Conservation (phyloP, 73 alveolate genomes). For the Tetrahymena elliotti region DNA sequence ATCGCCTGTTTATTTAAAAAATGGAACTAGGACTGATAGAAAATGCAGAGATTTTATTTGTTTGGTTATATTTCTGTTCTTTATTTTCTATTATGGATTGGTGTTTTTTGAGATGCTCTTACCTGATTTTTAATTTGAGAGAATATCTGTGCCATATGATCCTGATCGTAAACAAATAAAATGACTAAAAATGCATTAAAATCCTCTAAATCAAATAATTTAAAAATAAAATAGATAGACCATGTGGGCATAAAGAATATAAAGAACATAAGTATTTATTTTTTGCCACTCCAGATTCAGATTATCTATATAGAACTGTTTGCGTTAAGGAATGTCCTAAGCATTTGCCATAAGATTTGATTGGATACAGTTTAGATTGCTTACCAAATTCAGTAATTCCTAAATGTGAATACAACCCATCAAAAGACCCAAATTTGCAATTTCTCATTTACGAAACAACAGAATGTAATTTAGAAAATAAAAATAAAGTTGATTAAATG, state of each 20-base stretch:
- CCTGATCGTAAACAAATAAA: background rate
- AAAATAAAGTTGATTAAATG: too few relatives aligned
- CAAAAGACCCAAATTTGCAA: background rate
- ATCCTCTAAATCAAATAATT: background rate
- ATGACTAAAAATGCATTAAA: background rate
- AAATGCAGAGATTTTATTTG: background rate
- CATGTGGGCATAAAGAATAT: background rate
- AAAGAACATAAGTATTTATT: conserved; percentile 13
- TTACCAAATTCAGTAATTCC: background rate
- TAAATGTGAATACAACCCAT: background rate
- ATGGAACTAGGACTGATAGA: background rate
- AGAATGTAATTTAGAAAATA: background rate
- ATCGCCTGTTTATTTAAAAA: background rate
- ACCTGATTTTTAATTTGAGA: background rate
- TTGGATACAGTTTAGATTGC: background rate
- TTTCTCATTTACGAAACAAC: background rate
- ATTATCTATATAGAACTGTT: conserved; percentile 7
- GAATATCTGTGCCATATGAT: background rate
- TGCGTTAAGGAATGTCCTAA: conserved; percentile 31
- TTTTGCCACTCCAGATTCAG: conserved; percentile 27
- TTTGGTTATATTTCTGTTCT: background rate
- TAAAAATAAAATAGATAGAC: background rate
- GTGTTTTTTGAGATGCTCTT: background rate
- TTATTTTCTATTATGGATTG: too few relatives aligned
- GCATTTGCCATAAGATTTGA: background rate